Evolutionary conservation across 2,329 filamentous ascomycete genomes (phyloP), one percentile per base, ranked within the genome.

Genomic region (Apiospora phragmitis): DNA sequence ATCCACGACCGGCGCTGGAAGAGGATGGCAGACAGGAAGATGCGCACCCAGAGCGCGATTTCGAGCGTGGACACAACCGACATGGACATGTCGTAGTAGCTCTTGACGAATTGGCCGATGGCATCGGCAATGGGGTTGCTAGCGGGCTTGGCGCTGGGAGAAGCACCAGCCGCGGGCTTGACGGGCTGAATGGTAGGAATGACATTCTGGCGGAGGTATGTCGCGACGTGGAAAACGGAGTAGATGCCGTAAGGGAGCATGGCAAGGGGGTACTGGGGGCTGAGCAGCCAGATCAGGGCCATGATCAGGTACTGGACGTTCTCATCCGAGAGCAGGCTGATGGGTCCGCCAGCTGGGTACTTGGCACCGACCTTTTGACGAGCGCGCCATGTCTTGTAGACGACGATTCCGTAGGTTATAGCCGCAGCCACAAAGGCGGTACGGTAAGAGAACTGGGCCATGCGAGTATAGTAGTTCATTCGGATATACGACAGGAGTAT

Each of bases 21-120:
- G 76, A 97, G 86, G 73, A 98, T 84, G 73, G 94, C 94, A 42
- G 93, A 92, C 69, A 94, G 83, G 67, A 97, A 79, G 70, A 99
- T 85, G 78, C 96, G 94, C 82, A 93, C 85, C 91, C 95, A 97
- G 72, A 98, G 90, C 51, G 89, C 84, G 75, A 98, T 94, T 85
- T 99, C 96, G 71, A 99, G 93, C 65, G 87, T 86, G 47, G 95
- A 93, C 42, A 99, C 96, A 72, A 98, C 86, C 71, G 93, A 93
- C 96, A 99, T 99, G 83, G 94, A 97, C 72, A 90, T 85, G 81
- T 99, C 96, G 81, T 99, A 99, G 89, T 98, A 98, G 81, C 94
- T 90, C 90, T 98, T 98, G 82, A 99, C 94, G 79, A 99, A 99
- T 78, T 88, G 88, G 76, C 94, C 94, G 81, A 99, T 97, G 76